Evolutionary conservation across 345 rosid species (phyloP).

Genomic region (Streptanthus diversifolius): DNA sequence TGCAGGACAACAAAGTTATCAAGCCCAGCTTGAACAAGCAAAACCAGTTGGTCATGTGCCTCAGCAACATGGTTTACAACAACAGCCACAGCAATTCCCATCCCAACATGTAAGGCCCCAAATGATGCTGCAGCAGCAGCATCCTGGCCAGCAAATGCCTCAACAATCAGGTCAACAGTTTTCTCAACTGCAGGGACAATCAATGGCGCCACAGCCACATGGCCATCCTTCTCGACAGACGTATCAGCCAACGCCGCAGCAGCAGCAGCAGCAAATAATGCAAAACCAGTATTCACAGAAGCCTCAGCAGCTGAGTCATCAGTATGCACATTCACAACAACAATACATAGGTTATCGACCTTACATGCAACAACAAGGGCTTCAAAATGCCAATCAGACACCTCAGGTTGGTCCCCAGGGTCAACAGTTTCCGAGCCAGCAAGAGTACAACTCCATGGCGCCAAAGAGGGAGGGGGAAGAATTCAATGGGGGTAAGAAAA

Average conservation of each 20-base stretch:
- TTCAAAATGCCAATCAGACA: conserved; percentile 49
- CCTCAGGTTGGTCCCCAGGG: conserved; percentile 51
- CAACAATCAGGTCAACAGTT: conserved; percentile 50
- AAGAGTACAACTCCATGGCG: conserved; percentile 42
- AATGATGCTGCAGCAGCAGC: conserved; percentile 62
- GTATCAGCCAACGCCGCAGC: conserved; percentile 46
- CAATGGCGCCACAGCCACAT: conserved; percentile 38
- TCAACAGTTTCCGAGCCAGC: conserved; percentile 51
- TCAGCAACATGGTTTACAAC: conserved; percentile 55
- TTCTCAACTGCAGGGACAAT: conserved; percentile 50
- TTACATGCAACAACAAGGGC: conserved; percentile 43
- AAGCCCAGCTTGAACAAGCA: conserved; percentile 46
- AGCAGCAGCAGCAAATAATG: conserved; percentile 41
- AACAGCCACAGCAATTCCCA: conserved; percentile 46
- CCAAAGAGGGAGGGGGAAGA: conserved; percentile 60
- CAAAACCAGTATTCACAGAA: conserved; percentile 48
- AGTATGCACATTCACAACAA: conserved; percentile 52
- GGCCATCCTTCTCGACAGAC: conserved; percentile 34
- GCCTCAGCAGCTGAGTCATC: conserved; percentile 56
- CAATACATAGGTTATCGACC: conserved; percentile 61
- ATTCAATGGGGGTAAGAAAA: conserved; percentile 49
- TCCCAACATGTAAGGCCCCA: conserved; percentile 54
- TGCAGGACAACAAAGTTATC: conserved; percentile 47
- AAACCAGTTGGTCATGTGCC: conserved; percentile 44
- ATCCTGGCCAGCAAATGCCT: conserved; percentile 45